Conservation (phyloP, 2,329 filamentous ascomycete genomes). For the Neonectria ditissima region DNA sequence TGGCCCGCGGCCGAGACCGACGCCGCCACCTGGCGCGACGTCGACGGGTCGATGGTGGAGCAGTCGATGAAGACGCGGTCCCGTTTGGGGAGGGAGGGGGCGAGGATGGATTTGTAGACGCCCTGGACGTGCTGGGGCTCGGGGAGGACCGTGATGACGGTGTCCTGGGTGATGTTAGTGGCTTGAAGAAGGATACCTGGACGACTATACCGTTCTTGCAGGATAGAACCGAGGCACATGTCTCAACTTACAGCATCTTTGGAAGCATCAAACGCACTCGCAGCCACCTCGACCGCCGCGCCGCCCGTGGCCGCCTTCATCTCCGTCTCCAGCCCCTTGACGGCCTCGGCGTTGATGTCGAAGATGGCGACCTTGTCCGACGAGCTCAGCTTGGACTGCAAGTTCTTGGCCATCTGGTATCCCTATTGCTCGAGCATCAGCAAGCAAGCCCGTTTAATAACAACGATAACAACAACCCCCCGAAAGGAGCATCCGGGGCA, state of each 20-base stretch:
- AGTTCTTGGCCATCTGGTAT: slow-evolving; percentile 73
- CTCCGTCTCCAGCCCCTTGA: slow-evolving; percentile 60
- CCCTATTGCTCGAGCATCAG: slow-evolving; percentile 55
- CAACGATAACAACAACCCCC: too few relatives aligned
- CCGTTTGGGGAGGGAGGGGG: slow-evolving; percentile 62
- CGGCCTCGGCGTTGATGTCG: slow-evolving; percentile 66
- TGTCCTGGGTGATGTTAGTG: slow-evolving; percentile 69
- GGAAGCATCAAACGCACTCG: slow-evolving; percentile 61
- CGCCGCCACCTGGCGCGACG: slow-evolving; percentile 81
- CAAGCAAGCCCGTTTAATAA: neutral
- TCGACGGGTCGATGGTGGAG: slow-evolving; percentile 93
- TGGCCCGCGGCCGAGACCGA: slow-evolving; percentile 72
- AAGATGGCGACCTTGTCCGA: slow-evolving; percentile 65
- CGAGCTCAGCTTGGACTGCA: slow-evolving; percentile 66
- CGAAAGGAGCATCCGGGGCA: slow-evolving; percentile 25
- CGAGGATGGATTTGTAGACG: slow-evolving; percentile 83
- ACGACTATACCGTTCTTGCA: neutral
- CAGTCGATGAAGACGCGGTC: slow-evolving; percentile 91
- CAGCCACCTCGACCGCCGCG: slow-evolving; percentile 59
- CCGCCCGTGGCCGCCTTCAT: slow-evolving; percentile 59
- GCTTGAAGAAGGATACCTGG: neutral
- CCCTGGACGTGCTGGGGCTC: slow-evolving; percentile 88
- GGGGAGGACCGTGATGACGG: slow-evolving; percentile 88
- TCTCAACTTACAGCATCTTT: slow-evolving; percentile 62
- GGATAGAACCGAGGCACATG: neutral